Conservation (phyloP, 257 asterid species). For the Solanum paucissectum region DNA sequence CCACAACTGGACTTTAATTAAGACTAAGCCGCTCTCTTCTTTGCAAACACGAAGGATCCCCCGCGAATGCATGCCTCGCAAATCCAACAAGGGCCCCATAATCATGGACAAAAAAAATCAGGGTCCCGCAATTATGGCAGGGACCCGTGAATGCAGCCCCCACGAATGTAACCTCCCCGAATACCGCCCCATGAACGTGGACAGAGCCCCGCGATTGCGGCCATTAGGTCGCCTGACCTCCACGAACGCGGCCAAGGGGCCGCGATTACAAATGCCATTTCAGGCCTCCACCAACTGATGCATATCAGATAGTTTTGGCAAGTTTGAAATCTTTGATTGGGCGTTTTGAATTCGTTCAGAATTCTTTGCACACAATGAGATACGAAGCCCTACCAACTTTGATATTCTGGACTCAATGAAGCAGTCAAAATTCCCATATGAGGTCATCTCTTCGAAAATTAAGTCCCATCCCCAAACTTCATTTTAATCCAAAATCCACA, state of each 20-base stretch:
- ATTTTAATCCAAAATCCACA: neutral
- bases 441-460: neutral
- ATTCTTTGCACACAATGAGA: neutral
- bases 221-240: neutral
- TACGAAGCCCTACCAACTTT: neutral
- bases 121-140: neutral
- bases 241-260: neutral
- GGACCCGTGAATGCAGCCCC: neutral
- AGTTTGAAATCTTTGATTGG: neutral
- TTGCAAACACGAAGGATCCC: neutral
- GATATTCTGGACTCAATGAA: too few species aligned
- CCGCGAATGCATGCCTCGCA: neutral
- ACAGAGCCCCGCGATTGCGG: fast-evolving
- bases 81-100: too few species aligned
- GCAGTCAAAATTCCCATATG: neutral
- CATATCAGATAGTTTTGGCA: neutral
- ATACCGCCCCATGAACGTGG: too few species aligned
- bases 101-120: too few species aligned
- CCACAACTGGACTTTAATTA: too few species aligned
- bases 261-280: neutral
- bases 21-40: neutral
- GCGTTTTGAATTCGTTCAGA: neutral
- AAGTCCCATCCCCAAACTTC: neutral
- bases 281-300: neutral
- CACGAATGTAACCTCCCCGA: too few species aligned